These are phyloP conservation scores for Fonsecaea pedrosoi DNA, from an alignment of 2,329 filamentous ascomycete species.

Conservation along the genomic window DNA sequence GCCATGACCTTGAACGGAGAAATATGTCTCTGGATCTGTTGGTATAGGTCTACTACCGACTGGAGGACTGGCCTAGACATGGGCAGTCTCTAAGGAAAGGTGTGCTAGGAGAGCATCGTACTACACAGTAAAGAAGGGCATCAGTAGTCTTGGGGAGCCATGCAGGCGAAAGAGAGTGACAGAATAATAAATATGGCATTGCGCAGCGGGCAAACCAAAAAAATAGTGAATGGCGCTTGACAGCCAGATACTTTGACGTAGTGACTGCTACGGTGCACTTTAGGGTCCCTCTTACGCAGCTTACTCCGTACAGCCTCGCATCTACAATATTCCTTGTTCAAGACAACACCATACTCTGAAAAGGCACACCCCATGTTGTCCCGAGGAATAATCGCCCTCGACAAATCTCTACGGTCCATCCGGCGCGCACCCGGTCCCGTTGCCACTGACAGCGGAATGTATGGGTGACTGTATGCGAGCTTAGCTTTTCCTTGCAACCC, in stretches of 20 bases:
- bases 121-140: background rate
- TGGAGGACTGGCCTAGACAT: constrained; percentile 16
- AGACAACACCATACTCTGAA: no score
- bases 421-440: background rate
- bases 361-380: no score
- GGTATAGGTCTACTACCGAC: constrained; percentile 7
- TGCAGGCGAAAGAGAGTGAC: background rate
- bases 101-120: background rate
- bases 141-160: background rate
- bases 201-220: background rate
- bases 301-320: background rate
- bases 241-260: background rate
- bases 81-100: background rate
- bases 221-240: background rate
- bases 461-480: background rate
- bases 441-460: background rate
- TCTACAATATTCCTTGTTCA: no score
- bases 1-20: constrained; percentile 29
- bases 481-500: background rate
- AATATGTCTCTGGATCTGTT: constrained; percentile 2
- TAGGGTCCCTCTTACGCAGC: background rate
- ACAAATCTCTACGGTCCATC: no score
- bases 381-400: no score
- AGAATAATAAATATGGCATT: background rate
- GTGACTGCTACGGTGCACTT: background rate